Base-by-base conservation (phyloP, 169 alveolate species). In the Cryptosporidium tyzzeri region DNA sequence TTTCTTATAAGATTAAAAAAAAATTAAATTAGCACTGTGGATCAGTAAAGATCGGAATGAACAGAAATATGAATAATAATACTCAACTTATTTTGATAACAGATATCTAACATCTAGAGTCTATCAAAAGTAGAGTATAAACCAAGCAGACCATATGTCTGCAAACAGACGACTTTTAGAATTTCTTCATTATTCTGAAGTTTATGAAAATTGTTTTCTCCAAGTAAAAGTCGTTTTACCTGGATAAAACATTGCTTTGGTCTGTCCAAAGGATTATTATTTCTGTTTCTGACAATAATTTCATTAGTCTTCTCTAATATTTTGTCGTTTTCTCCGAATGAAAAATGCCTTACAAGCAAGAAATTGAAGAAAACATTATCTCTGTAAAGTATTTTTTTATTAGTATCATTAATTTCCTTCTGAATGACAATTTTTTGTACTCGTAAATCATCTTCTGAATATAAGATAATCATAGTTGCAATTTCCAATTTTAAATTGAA, bases 141-240 rank as follows among this genome's bases (percentile, higher is more conserved):
- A 16, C 86, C 86, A 35, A 73, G 41, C 35, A 73, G 58, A 14
- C 86, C 86, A 33, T 73, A 73, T 23, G 68, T 51, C 39, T 73
- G 44, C 50, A 44, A 33, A 59, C 86, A 73, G 21, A 37, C 35
- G 21, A 33, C 45, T 59, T 59, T 73, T 8, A 73, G 35, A 37
- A 26, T 16, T 65, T 65, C 71, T 65, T 65, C 71, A 65, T 26
- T 29, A 65, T 65, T 65, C 23, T 37, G 44, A 65, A 35, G 0
- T 21, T 33, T 65, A 5, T 6, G 12, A 6, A 51, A 50, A 18
- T 16, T 45, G 31, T 33, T 29, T 29, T 23, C 1, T 23, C 39
- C 23, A 69, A 45, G 37, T 23, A 69, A 26, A n/a, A 69, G 23
- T 7, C 21, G 21, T 69, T 69, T 41, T 29, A 55, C 18, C 33